A percentile compares a stretch with the other conserved stretches of the same genome.
Conservation (phyloP, 768 basidiomycete genomes). For the Leccinum olivaceopallidum region DNA sequence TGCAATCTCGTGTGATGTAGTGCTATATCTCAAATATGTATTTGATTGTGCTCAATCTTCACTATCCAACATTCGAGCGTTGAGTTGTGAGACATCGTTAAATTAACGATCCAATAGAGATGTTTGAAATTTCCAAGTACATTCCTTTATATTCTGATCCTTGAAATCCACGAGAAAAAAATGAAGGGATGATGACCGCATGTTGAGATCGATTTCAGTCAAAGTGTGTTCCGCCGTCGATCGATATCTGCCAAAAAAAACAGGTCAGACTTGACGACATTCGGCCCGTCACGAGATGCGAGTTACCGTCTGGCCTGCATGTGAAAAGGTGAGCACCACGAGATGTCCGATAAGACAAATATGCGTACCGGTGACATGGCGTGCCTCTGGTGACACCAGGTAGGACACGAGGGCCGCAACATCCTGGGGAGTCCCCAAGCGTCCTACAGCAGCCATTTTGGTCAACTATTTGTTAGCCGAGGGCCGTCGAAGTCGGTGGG, state of each 20-base stretch:
- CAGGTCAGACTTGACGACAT: not conserved
- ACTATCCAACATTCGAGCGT: too few relatives aligned
- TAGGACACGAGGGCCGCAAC: slow-evolving; percentile 39
- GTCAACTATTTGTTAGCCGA: slow-evolving; percentile 5
- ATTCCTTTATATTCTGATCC: not conserved
- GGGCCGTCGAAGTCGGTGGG: not conserved
- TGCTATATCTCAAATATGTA: too few relatives aligned
- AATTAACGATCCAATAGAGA: not conserved
- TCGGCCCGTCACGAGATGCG: not conserved
- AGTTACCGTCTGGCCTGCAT: slow-evolving; percentile 30
- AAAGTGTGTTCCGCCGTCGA: slow-evolving; percentile 28
- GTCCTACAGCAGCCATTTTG: slow-evolving; percentile 18
- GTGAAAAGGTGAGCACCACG: not conserved
- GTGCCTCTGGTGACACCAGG: slow-evolving; percentile 11
- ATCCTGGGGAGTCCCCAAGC: slow-evolving; percentile 31
- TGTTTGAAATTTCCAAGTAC: not conserved
- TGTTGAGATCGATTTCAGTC: slow-evolving; percentile 15
- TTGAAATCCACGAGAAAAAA: not conserved
- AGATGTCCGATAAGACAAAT: not conserved
- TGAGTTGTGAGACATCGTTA: not conserved
- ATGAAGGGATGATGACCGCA: too few relatives aligned
- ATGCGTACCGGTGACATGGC: slow-evolving; percentile 35
- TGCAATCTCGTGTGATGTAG: too few relatives aligned
- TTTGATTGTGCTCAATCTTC: too few relatives aligned
- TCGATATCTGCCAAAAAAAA: slow-evolving; percentile 15